A percentile compares a stretch with the other conserved stretches of the same genome.
Evolutionary conservation across 805 yeast species (phyloP).

Genomic region (Candida silvicultrix): DNA sequence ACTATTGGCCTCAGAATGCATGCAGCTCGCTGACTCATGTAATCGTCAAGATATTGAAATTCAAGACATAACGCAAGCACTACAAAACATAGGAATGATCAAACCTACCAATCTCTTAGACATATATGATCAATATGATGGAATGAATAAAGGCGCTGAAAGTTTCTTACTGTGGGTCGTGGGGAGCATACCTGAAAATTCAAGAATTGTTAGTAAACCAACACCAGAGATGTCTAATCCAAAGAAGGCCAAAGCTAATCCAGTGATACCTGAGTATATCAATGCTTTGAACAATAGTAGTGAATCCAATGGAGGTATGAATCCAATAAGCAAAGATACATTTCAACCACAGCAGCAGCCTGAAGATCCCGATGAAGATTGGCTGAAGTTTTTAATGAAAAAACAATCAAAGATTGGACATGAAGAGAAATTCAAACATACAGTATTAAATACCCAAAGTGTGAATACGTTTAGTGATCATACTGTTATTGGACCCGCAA

Average conservation of each 20-base stretch:
- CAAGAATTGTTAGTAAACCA: slow-evolving; percentile 31
- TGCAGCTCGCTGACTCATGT: slow-evolving; percentile 41
- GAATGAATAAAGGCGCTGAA: slow-evolving; percentile 40
- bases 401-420: slow-evolving; percentile 20
- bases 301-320: background rate
- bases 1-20: slow-evolving; percentile 44
- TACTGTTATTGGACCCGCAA: slow-evolving; percentile 13
- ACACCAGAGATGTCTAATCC: slow-evolving; percentile 20
- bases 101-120: slow-evolving; percentile 53
- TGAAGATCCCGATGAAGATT: slow-evolving; percentile 25
- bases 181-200: slow-evolving; percentile 36
- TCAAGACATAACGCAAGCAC: slow-evolving; percentile 68
- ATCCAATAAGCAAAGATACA: background rate
- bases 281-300: slow-evolving; percentile 7
- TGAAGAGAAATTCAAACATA: slow-evolving; percentile 15
- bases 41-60: slow-evolving; percentile 40
- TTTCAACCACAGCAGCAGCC: slow-evolving; percentile 10
- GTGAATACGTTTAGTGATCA: slow-evolving; percentile 9
- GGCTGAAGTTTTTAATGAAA: slow-evolving; percentile 27
- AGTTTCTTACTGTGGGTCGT: slow-evolving; percentile 53
- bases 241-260: slow-evolving; percentile 13
- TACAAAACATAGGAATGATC: slow-evolving; percentile 56
- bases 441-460: slow-evolving; percentile 10
- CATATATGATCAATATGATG: slow-evolving; percentile 41
- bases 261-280: slow-evolving; percentile 25